Percentiles rank a stretch among this genome's conserved stretches.
Evolutionary conservation across 768 basidiomycete genomes (phyloP).

Genomic region (Hypholoma fasciculare): DNA sequence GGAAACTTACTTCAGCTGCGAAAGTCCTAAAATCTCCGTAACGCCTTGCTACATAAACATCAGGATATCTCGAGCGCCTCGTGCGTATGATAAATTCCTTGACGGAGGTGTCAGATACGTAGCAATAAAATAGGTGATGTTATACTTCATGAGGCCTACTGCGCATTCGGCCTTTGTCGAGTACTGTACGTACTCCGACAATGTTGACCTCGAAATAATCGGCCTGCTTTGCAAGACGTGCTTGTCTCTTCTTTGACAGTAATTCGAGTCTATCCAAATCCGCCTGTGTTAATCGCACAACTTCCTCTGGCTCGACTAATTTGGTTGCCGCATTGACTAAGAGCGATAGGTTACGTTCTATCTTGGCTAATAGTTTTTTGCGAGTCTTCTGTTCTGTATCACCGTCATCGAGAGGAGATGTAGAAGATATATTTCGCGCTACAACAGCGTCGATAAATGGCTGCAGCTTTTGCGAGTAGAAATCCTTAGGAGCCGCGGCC

Average conservation of each 20-base stretch:
- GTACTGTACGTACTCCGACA: conserved; percentile 80
- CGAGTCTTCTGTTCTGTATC: conserved; percentile 56
- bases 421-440: conserved; percentile 71
- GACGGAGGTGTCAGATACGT: conserved; percentile 7
- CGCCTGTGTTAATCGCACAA: conserved; percentile 83
- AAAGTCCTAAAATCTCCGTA: conserved; percentile 96
- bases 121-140: conserved; percentile 5
- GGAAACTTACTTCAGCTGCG: conserved; percentile 65
- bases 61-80: conserved; percentile 64
- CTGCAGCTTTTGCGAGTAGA: conserved; percentile 94
- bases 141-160: conserved; percentile 85
- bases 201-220: conserved; percentile 89
- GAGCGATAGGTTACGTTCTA: conserved; percentile 83
- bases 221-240: conserved; percentile 42
- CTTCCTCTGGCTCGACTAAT: conserved; percentile 81
- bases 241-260: conserved; percentile 64
- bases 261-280: conserved; percentile 81
- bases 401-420: conserved; percentile 58
- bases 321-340: conserved; percentile 84
- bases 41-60: conserved; percentile 87
- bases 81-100: conserved; percentile 97
- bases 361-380: conserved; percentile 68
- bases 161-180: conserved; percentile 83
- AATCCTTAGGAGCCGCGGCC: conserved; percentile 81
- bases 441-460: conserved; percentile 87